Evolutionary conservation across 2,329 filamentous ascomycete species (phyloP), one percentile per base, ranked within the genome.

Genomic region (Alternaria sp.): DNA sequence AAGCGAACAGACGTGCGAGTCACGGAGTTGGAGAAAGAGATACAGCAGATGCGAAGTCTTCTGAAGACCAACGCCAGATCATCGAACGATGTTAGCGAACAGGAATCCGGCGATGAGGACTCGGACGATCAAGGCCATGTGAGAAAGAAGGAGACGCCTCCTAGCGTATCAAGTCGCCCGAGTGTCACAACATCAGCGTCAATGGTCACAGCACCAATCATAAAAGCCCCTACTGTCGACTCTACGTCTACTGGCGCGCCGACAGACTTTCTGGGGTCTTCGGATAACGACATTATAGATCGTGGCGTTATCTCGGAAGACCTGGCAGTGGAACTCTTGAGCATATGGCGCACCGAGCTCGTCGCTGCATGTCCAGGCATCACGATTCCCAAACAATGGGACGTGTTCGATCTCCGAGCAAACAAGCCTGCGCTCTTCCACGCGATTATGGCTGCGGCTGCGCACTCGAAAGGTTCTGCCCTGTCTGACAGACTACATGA

Each of bases 1-100:
- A 79, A 79, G 43, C 72, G 77, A 47, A 79, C 78, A 51, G 78
- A 79, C 60, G 75, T 79, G 10, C 68, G 78, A 18, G 77, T 79
- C 6, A 76, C 78, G 26, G 78, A 79, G 45, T 61, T 79, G 7
- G 78, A 79, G 64, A 77, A 68, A 60, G 77, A 79, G 55, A 74
- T 79, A 47, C 76, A 72, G 61, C 74, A 77, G 55, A 75, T 79
- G 74, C 76, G 75, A 33, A 72, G 71, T 26, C 67, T 79, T 6
- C 57, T 79, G 21, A 74, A 70, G 43, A 58, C 71, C 8, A 73
- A 68, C 43, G 66, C 68, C 10, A 69, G 61, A 30, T 71, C 74
- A 15, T 68, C 74, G 6, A 60, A 68, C 25, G 74, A 73, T 49
- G 58, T 57, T 9, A 76, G 74, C 45, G 74, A 78, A 12, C 68